Percentiles rank a stretch among this genome's conserved stretches.
These are phyloP conservation scores for Escallonia herrerae DNA, from an alignment of 129 eudicot species.

Conservation along the genomic window DNA sequence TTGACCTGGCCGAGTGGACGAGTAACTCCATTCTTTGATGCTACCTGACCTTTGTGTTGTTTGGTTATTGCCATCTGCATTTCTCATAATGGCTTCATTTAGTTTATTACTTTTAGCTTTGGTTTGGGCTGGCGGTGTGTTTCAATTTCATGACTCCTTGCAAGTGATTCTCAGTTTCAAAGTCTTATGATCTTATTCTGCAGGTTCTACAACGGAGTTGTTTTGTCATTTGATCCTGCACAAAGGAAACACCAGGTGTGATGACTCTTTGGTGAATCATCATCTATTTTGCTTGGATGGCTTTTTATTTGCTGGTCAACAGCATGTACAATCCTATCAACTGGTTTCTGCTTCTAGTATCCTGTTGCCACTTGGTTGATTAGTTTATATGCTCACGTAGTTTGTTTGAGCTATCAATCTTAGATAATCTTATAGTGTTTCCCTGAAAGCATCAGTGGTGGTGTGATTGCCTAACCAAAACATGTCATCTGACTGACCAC, in stretches of 20 bases:
- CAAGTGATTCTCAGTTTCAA: not conserved
- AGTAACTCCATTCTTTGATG: too few relatives aligned
- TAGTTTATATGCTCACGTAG: too few relatives aligned
- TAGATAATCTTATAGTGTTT: too few relatives aligned
- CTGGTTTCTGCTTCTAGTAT: not conserved
- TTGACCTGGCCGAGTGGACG: too few relatives aligned
- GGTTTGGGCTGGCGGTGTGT: not conserved
- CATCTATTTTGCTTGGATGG: not conserved
- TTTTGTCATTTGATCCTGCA: slow-evolving; percentile 17
- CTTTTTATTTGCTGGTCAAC: not conserved
- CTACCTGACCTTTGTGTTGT: not conserved
- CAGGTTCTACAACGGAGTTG: slow-evolving; percentile 27
- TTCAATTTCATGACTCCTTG: not conserved
- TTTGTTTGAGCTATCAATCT: not conserved
- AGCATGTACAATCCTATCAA: not conserved
- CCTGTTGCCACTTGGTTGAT: not conserved
- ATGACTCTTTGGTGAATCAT: not conserved
- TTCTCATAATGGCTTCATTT: not conserved
- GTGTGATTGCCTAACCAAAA: not conserved
- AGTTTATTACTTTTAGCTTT: too few relatives aligned
- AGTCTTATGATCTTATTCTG: not conserved
- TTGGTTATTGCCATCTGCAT: not conserved
- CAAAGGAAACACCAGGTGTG: slow-evolving; percentile 17
- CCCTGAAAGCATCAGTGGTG: too few relatives aligned
- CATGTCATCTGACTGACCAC: too few relatives aligned